Conservation (phyloP, 2,329 filamentous ascomycete species). For the Huntiella bhutanensis region DNA sequence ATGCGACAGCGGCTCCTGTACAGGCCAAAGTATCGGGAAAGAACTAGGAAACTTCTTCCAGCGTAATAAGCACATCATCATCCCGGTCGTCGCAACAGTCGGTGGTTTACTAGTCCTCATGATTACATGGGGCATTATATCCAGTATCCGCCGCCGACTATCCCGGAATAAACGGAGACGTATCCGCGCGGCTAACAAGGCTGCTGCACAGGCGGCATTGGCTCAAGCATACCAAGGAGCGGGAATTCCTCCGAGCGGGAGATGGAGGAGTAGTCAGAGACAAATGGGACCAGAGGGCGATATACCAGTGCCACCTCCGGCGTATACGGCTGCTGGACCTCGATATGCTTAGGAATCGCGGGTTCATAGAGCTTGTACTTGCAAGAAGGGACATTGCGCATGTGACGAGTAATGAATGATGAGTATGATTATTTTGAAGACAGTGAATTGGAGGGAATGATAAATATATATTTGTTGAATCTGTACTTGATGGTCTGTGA, state of each 20-base stretch:
- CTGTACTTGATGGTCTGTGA: too few species aligned
- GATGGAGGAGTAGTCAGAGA: background rate
- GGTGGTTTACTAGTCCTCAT: conserved; percentile 58
- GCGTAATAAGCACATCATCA: conserved; percentile 61
- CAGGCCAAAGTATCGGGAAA: conserved; percentile 47
- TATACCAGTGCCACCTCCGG: too few species aligned
- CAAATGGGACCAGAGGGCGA: too few species aligned
- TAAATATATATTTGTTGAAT: too few species aligned
- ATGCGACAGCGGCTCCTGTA: conserved; percentile 62
- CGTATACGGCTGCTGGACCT: background rate
- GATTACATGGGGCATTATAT: conserved; percentile 43
- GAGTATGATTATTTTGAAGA: too few species aligned
- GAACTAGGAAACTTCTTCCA: conserved; percentile 61
- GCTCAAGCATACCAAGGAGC: background rate
- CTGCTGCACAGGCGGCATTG: background rate
- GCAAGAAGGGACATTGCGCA: background rate
- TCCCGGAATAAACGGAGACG: background rate
- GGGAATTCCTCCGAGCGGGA: background rate
- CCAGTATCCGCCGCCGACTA: conserved; percentile 15
- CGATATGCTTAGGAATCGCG: conserved; percentile 4
- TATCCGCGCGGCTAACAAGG: background rate
- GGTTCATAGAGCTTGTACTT: background rate
- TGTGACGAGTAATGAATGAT: too few species aligned
- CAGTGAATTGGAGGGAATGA: too few species aligned
- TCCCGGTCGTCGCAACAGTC: conserved; percentile 54